phyloP scores from a whole-genome alignment of 176 grass and related monocot species.

The Metroxylon sagu region DNA sequence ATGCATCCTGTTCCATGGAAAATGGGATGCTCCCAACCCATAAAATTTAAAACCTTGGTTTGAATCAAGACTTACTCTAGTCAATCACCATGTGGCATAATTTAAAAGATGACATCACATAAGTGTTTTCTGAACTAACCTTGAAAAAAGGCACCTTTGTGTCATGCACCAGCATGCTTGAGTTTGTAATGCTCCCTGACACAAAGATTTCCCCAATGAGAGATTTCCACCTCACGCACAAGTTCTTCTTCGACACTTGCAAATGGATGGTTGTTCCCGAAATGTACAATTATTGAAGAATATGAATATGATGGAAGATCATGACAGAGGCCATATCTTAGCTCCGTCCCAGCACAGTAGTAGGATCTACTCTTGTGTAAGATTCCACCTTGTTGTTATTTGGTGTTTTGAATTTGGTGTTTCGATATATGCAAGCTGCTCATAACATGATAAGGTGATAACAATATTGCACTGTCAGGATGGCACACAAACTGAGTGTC shows the following conservation, averaged over 20 bases:
- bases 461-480: conserved; percentile 21
- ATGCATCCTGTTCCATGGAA: no score
- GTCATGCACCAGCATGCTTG: conserved; percentile 24
- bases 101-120: background rate
- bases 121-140: conserved; percentile 6
- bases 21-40: no score
- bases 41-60: no score
- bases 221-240: conserved; percentile 22
- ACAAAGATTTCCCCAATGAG: conserved; percentile 24
- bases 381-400: conserved; percentile 24
- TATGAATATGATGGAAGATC: conserved; percentile 16
- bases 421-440: conserved; percentile 11
- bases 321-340: conserved; percentile 22
- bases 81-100: background rate
- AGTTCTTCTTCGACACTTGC: conserved; percentile 25
- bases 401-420: no score
- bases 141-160: conserved; percentile 27
- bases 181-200: conserved; percentile 21
- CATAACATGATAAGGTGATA: conserved; percentile 22
- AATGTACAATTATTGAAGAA: conserved; percentile 23
- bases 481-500: conserved; percentile 23
- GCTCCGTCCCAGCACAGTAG: conserved; percentile 15
- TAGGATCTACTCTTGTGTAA: conserved; percentile 16
- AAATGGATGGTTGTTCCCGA: conserved; percentile 29
- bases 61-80: no score